These are phyloP conservation scores for Miscanthus lutarioriparius DNA, from an alignment of 176 grass and related monocot genomes.

Conservation along the genomic window DNA sequence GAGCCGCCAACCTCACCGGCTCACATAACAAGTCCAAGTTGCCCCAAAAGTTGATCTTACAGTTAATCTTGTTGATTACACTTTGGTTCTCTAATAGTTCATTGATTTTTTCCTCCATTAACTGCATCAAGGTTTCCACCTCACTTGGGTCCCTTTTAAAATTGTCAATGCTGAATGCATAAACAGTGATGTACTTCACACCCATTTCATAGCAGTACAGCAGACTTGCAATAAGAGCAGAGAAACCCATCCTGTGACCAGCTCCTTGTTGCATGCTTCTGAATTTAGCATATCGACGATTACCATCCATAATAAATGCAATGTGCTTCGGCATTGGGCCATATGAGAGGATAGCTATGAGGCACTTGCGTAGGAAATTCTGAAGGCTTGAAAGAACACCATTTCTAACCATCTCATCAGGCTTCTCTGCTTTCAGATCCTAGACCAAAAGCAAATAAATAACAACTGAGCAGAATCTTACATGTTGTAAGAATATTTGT, in stretches of 20 bases:
- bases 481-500: constrained; percentile 5
- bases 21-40: constrained; percentile 59
- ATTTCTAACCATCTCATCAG: constrained; percentile 14
- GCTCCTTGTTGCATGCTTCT: constrained; percentile 44
- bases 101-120: constrained; percentile 83
- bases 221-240: constrained; percentile 54
- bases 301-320: constrained; percentile 92
- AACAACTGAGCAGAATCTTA: background rate
- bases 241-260: constrained; percentile 67
- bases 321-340: constrained; percentile 77
- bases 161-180: constrained; percentile 93
- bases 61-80: constrained; percentile 56
- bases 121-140: constrained; percentile 66
- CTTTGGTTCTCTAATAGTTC: constrained; percentile 53
- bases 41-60: constrained; percentile 84
- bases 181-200: constrained; percentile 61
- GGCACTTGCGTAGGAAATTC: constrained; percentile 57
- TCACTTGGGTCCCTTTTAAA: constrained; percentile 69
- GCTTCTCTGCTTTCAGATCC: constrained; percentile 39
- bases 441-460: constrained; percentile 25
- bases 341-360: constrained; percentile 56
- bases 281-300: constrained; percentile 77
- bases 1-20: constrained; percentile 47
- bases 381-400: constrained; percentile 35
- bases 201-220: constrained; percentile 78